phyloP scores from a whole-genome alignment of 163 green algal species.

The Scenedesmus sp. region DNA sequence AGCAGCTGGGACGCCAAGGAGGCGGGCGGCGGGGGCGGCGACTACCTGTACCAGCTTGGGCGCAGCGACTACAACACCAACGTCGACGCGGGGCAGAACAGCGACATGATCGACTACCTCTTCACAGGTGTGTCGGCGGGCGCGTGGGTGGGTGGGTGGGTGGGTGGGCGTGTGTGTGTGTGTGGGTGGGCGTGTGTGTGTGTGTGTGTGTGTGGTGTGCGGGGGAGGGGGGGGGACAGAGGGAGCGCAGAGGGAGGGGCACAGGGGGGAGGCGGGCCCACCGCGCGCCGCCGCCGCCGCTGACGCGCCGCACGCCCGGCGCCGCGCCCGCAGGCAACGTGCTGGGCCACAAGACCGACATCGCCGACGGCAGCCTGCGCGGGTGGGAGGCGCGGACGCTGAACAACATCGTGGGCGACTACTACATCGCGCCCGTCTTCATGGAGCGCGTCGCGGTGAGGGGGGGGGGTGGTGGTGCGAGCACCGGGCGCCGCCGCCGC shows the following conservation, averaged over 20 bases:
- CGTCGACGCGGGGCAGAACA: conserved; percentile 53
- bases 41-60: conserved; percentile 69
- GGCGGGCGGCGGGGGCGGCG: conserved; percentile 49
- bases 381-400: conserved; percentile 66
- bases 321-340: conserved; percentile 50
- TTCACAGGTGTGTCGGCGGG: conserved; percentile 59
- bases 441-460: conserved; percentile 73
- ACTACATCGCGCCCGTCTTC: conserved; percentile 81
- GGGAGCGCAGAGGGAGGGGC: no score
- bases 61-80: conserved; percentile 63
- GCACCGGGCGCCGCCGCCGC: no score
- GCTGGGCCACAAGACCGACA: conserved; percentile 70
- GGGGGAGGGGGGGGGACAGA: no score
- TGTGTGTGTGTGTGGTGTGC: no score
- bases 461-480: background rate
- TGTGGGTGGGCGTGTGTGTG: no score
- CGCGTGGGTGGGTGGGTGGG: no score
- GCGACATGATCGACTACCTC: conserved; percentile 61
- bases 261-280: no score
- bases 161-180: no score
- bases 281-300: no score
- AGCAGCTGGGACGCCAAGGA: conserved; percentile 49
- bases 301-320: no score
- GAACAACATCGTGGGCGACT: conserved; percentile 79
- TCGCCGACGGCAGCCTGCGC: conserved; percentile 70